Base-by-base conservation (phyloP, 495 filamentous ascomycete genomes). In the Opeltia flavorubescens region DNA sequence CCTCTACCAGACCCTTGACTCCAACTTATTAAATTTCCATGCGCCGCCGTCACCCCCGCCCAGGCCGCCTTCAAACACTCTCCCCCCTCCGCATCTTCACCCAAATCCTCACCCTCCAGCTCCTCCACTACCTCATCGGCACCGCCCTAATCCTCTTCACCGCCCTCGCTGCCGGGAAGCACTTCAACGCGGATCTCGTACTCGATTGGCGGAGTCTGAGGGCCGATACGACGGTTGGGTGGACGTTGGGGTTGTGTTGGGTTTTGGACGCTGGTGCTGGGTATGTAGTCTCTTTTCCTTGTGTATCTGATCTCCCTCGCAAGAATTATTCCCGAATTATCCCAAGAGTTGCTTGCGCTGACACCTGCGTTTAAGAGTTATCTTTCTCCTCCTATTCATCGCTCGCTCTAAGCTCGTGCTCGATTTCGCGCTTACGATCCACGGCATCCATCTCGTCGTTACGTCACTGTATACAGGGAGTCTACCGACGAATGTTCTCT, bases 191-290 rank as follows among this genome's bases (percentile, higher is more conserved):
- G 0, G 79, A 84, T 42, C 61, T 94, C 28, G 62, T 96, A 1
- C 73, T 95, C 42, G 78, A 76, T 52, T 95, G 89, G 86, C 69
- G 77, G 44, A 71, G 74, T n/a, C 57, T 96, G 50, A 68, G 89
- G 49, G 89, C 86, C 30, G 93, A 96, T 67, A 94, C 83, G 4
- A 88, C 87, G 5, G 74, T 86, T 30, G 91, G 91, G 35, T 99
- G 89, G 89, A 83, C 89, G 61, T 56, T 93, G 52, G 86, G 84
- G 3, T 69, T 94, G 47, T 79, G 94, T 9, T 94, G 88, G 87
- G 57, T 94, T 60, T 63, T 94, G 55, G 81, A 83, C 56, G 80
- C 83, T 56, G 78, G 79, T 44, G 65, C 86, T 48, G 78, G 81
- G 89, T 95, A 61, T 33, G 78, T 77, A 12, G 51, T 17, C 43